Evolutionary conservation across 129 eudicot genomes (phyloP), one percentile per base, ranked within the genome.

Genomic region (Logfia minima): DNA sequence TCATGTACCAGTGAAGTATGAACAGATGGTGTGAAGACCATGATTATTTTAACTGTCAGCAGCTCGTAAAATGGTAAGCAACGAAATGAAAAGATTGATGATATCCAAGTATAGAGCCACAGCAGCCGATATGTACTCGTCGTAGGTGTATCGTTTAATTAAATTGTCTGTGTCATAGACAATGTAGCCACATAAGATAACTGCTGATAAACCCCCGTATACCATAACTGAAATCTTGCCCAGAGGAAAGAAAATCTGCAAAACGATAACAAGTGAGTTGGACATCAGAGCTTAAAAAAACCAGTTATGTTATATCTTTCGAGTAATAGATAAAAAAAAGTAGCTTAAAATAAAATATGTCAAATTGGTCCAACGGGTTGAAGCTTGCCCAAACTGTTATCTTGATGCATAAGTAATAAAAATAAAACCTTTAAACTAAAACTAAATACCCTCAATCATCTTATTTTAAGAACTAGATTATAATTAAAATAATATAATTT

Each of bases 81-180:
- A 29, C 18, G 84, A 53, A 39, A 86, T 41, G 71, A 90, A 92
- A 34, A 92, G 92, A 77, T 90, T 90, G 76, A 92, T 67, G 68
- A 92, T 90, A 82, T 92, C 98, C 8, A 88, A 71, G 77, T 80
- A 92, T 14, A 92, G 86, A 21, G 88, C 71, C 8, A 71, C 75
- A 32, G 96, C 91, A 70, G 98, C 98, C 37, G 79, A 71, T 17
- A 92, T 79, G 35, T 87, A 92, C 63, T 92, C 91, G 35, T 92
- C 98, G 8, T 92, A 92, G 71, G 73, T 66, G 78, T 53, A 86
- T 56, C 91, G 85, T 81, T 90, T 92, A 77, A 92, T 92, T 73
- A 92, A 61, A 69, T 89, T 89, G 76, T 89, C 90, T 4, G 98
- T 92, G 62, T 92, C 98, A 53, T 86, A 92, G 59, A 92, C 83